These are phyloP conservation scores for Zygnema cylindricum DNA, from an alignment of 139 green algal species.

Conservation along the genomic window DNA sequence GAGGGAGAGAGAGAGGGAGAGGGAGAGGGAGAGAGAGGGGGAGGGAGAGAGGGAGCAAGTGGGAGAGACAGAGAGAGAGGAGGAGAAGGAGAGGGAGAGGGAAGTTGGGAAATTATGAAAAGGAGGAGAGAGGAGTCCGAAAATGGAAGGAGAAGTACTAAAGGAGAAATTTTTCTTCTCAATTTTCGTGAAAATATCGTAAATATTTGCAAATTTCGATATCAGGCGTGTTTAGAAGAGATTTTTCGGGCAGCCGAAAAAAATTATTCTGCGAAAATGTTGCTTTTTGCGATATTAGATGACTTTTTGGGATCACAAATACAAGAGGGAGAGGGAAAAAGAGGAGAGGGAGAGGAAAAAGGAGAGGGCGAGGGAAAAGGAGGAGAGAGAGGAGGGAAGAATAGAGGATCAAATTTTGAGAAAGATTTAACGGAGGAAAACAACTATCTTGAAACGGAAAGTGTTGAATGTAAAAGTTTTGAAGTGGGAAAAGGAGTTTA, in stretches of 20 bases:
- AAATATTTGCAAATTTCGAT: background rate
- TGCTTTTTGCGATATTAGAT: conserved; percentile 23
- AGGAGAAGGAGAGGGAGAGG: conserved; percentile 13
- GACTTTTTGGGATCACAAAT: background rate
- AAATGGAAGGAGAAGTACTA: background rate
- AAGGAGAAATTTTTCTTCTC: conserved; percentile 12
- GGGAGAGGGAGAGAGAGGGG: conserved; percentile 3
- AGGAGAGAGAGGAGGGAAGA: no score
- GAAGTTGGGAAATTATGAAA: background rate
- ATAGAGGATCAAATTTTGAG: no score
- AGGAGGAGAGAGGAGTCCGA: background rate
- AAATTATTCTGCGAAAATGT: conserved; percentile 4
- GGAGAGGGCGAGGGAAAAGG: no score
- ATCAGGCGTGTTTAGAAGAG: background rate
- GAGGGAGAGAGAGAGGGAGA: conserved; percentile 17
- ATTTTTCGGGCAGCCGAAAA: background rate
- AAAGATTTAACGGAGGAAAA: no score
- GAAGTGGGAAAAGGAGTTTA: no score
- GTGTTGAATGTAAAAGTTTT: no score
- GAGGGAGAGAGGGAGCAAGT: background rate
- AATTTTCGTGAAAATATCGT: conserved; percentile 10
- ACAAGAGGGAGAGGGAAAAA: no score
- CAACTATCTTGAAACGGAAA: no score
- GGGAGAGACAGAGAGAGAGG: background rate
- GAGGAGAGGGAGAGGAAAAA: no score